Percentiles rank a stretch among this genome's conserved stretches.
phyloP scores from a whole-genome alignment of 1,284 basidiomycete species.

The Grifola frondosa region DNA sequence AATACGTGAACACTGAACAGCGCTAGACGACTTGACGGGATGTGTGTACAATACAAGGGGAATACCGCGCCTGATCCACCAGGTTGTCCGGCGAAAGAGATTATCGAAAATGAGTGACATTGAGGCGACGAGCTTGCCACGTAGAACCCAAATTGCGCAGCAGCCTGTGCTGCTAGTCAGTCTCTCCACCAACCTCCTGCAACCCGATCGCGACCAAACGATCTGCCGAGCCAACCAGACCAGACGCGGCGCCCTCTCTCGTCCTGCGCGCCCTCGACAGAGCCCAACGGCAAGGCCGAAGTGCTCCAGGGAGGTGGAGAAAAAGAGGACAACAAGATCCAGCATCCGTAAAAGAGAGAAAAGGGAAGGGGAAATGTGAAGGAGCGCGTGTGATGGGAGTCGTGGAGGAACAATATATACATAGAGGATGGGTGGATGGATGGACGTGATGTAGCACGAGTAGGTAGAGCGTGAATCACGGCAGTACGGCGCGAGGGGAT shows the following conservation, averaged over 20 bases:
- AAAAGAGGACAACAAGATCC: slow-evolving; percentile 52
- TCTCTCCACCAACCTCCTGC: slow-evolving; percentile 1
- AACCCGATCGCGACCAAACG: too few relatives aligned
- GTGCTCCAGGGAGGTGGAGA: slow-evolving; percentile 49
- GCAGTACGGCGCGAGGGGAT: slow-evolving; percentile 33
- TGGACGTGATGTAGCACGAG: slow-evolving; percentile 10
- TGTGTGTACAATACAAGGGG: too few relatives aligned
- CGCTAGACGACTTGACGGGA: too few relatives aligned
- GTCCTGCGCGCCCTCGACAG: slow-evolving; percentile 55
- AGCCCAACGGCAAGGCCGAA: slow-evolving; percentile 22
- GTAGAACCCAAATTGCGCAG: too few relatives aligned
- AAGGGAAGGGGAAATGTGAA: slow-evolving; percentile 14
- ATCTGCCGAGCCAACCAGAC: slow-evolving; percentile 26
- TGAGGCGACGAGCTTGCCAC: too few relatives aligned
- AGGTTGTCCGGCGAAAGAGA: too few relatives aligned
- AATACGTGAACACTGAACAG: too few relatives aligned
- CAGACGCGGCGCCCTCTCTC: slow-evolving; percentile 71
- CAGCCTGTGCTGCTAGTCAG: too few relatives aligned
- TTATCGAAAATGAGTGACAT: too few relatives aligned
- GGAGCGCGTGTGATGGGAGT: slow-evolving; percentile 19
- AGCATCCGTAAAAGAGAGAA: slow-evolving; percentile 37
- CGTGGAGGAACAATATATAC: slow-evolving; percentile 23
- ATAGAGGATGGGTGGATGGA: slow-evolving; percentile 19
- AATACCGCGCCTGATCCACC: too few relatives aligned
- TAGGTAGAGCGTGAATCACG: slow-evolving; percentile 20